Percentiles rank a stretch among this genome's conserved stretches.
Evolutionary conservation across 176 grass and related monocot genomes (phyloP).

Genomic region (Thalia dealbata): DNA sequence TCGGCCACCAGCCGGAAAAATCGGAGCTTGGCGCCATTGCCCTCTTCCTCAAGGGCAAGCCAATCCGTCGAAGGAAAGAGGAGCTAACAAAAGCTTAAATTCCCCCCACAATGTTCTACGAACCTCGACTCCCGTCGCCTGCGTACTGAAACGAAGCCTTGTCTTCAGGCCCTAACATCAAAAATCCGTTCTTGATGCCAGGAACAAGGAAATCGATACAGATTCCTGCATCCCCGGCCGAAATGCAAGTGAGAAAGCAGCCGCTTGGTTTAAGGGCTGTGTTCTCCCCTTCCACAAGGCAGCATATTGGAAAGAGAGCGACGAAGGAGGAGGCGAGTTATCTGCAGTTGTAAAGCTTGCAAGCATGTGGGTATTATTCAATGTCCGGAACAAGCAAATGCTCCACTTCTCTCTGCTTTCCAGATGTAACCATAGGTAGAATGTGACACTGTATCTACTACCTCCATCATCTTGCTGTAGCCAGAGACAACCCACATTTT

Average conservation of each 20-base stretch:
- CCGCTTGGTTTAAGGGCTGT: background rate
- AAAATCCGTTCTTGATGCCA: background rate
- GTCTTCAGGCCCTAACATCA: background rate
- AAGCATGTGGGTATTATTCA: conserved; percentile 11
- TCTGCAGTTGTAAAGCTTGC: background rate
- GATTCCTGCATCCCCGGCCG: background rate
- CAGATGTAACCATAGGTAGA: background rate
- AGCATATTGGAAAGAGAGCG: background rate
- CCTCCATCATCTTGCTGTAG: background rate
- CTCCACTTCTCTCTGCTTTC: background rate
- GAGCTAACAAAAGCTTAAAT: background rate
- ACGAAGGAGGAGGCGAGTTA: background rate
- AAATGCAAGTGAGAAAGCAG: background rate
- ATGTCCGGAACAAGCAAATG: background rate
- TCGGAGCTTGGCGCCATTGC: conserved; percentile 44
- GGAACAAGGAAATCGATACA: background rate
- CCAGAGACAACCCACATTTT: background rate
- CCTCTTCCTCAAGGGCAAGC: background rate
- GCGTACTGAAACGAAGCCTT: background rate
- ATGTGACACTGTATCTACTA: background rate
- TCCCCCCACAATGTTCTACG: background rate
- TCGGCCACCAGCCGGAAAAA: conserved; percentile 40
- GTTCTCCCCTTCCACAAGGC: conserved; percentile 3
- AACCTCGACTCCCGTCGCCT: background rate
- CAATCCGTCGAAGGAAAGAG: background rate